Conservation (phyloP, 805 yeast species). For the Wickerhamiella nectarea region DNA sequence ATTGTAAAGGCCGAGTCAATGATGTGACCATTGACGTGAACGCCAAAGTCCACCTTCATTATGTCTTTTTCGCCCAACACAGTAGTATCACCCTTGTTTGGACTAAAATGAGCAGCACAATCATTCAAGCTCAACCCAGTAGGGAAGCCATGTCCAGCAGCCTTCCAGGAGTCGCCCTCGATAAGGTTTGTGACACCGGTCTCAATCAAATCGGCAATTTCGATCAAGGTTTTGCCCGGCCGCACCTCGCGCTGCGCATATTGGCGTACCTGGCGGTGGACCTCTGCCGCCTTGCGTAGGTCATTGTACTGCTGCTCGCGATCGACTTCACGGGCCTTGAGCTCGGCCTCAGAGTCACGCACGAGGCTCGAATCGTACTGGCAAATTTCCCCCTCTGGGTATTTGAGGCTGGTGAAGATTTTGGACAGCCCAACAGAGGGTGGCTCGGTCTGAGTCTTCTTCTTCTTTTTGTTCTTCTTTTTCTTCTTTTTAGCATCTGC, state of each 20-base stretch:
- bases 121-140: conserved; percentile 91
- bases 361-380: conserved; percentile 22
- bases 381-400: conserved; percentile 19
- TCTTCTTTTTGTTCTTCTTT: conserved; percentile 47
- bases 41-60: conserved; percentile 93
- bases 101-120: conserved; percentile 96
- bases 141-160: conserved; percentile 93
- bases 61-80: conserved; percentile 78
- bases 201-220: conserved; percentile 81
- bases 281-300: conserved; percentile 89
- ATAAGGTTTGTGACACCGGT: conserved; percentile 65
- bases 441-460: conserved; percentile 34
- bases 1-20: conserved; percentile 92
- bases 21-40: conserved; percentile 87
- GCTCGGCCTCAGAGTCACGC: conserved; percentile 77
- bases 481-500: conserved; percentile 35
- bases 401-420: conserved; percentile 48
- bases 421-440: conserved; percentile 50
- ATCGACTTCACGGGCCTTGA: conserved; percentile 45
- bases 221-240: conserved; percentile 88
- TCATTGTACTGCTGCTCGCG: conserved; percentile 55
- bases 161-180: conserved; percentile 39
- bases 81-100: conserved; percentile 84
- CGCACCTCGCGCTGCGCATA: conserved; percentile 58
- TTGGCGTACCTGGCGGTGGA: conserved; percentile 80